A percentile compares a stretch with the other conserved stretches of the same genome.
Evolutionary conservation across 352 stramenopile genomes (phyloP).

Genomic region (Pythium aristosporum): DNA sequence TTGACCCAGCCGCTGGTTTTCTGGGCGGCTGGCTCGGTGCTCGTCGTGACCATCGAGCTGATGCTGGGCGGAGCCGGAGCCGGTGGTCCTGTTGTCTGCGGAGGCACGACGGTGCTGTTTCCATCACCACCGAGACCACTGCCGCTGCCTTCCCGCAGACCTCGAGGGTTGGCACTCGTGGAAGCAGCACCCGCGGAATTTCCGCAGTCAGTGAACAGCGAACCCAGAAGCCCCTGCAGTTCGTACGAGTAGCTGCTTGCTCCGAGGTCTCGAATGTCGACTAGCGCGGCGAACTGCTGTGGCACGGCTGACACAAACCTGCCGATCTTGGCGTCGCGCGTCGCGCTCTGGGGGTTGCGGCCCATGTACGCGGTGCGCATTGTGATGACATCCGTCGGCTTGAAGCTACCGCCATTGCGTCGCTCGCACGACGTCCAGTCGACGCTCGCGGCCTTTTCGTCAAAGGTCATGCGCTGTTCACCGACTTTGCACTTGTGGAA

Average conservation of each 20-base stretch:
- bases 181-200: not conserved
- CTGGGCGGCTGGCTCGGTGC: not conserved
- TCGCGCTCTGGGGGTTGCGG: slow-evolving; percentile 25
- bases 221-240: slow-evolving; percentile 19
- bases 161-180: not conserved
- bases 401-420: slow-evolving; percentile 38
- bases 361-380: slow-evolving; percentile 47
- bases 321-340: slow-evolving; percentile 6
- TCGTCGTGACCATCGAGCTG: slow-evolving; percentile 11
- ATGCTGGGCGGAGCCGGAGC: slow-evolving; percentile 4
- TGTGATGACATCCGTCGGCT: slow-evolving; percentile 36
- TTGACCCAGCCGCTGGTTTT: slow-evolving; percentile 13
- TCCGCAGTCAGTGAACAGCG: slow-evolving; percentile 24
- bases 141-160: not conserved
- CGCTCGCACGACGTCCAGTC: slow-evolving; percentile 48
- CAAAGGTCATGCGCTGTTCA: slow-evolving; percentile 37
- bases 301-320: slow-evolving; percentile 15
- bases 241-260: slow-evolving; percentile 35
- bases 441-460: slow-evolving; percentile 46
- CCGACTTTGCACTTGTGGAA: slow-evolving; percentile 74
- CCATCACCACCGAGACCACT: not conserved
- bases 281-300: slow-evolving; percentile 17
- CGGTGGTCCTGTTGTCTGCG: not conserved
- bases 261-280: slow-evolving; percentile 27
- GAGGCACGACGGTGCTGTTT: not conserved